These are phyloP conservation scores for Aspergillus diversus DNA, from an alignment of 495 filamentous ascomycete species.

Conservation along the genomic window DNA sequence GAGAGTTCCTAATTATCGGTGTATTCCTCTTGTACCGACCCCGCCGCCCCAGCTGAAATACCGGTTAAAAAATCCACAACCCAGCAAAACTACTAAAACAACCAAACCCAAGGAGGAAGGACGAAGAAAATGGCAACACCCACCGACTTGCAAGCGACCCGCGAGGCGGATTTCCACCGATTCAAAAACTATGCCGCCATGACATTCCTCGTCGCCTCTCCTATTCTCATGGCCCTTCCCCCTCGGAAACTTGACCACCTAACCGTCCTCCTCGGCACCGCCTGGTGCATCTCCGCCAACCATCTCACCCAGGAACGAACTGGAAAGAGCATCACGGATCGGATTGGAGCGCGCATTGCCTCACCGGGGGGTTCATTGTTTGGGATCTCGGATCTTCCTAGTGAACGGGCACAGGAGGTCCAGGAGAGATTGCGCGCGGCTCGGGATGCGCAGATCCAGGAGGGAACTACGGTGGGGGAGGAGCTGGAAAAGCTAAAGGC, in stretches of 20 bases:
- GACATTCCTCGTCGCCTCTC: constrained; percentile 66
- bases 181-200: constrained; percentile 64
- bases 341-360: constrained; percentile 40
- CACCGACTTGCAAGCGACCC: constrained; percentile 16
- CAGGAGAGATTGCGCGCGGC: constrained; percentile 46
- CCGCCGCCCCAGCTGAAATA: no score
- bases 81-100: no score
- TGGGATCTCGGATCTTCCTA: constrained; percentile 46
- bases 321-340: constrained; percentile 55
- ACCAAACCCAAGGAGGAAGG: neutral
- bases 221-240: constrained; percentile 73
- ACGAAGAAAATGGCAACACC: neutral
- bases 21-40: no score
- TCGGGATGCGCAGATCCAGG: constrained; percentile 36
- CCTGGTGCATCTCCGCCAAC: constrained; percentile 66
- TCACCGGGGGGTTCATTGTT: constrained; percentile 13
- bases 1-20: no score
- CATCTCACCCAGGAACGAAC: constrained; percentile 58
- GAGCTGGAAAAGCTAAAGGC: constrained; percentile 49
- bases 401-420: constrained; percentile 56
- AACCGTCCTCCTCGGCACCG: constrained; percentile 61
- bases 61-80: no score
- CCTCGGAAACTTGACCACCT: constrained; percentile 73
- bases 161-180: constrained; percentile 51
- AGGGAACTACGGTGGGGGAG: constrained; percentile 36